phyloP scores from a whole-genome alignment of 2,329 filamentous ascomycete species.

The Aciculosporium take region DNA sequence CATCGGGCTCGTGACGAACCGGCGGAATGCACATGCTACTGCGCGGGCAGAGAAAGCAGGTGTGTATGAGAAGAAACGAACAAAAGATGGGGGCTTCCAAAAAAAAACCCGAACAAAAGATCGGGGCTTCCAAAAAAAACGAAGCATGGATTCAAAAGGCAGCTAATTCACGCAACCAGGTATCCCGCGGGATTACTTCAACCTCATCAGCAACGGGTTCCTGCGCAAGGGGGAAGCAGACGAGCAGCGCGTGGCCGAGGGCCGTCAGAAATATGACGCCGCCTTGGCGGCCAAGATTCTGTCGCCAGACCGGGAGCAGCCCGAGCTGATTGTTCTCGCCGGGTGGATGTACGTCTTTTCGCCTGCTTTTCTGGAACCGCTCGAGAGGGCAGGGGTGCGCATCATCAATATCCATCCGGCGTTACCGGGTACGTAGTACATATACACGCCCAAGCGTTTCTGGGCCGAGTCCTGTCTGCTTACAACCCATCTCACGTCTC shows the following conservation, averaged over 20 bases:
- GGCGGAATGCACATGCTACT: constrained; percentile 31
- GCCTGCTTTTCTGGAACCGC: constrained; percentile 51
- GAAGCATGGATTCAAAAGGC: background rate
- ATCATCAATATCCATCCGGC: constrained; percentile 77
- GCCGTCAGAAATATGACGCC: constrained; percentile 57
- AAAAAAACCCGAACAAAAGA: background rate
- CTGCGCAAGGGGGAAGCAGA: constrained; percentile 45
- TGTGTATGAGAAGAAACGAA: no score
- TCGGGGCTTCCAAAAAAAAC: background rate
- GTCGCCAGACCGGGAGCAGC: constrained; percentile 30
- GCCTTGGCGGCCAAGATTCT: constrained; percentile 58
- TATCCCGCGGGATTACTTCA: constrained; percentile 70
- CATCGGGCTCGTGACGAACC: constrained; percentile 33
- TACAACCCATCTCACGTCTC: constrained; percentile 31
- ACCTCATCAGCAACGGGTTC: constrained; percentile 60
- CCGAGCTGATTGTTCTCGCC: constrained; percentile 65
- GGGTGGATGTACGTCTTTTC: constrained; percentile 83
- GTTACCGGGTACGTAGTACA: constrained; percentile 41
- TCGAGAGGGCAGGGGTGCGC: constrained; percentile 45
- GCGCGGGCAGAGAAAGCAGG: constrained; percentile 30
- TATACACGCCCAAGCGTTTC: no score
- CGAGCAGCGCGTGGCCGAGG: constrained; percentile 34
- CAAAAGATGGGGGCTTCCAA: no score
- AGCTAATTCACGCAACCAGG: constrained; percentile 10
- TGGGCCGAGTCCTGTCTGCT: no score